phyloP scores from a whole-genome alignment of 1,139 yeast genomes.

The Lodderomyces oxycetoniae region DNA sequence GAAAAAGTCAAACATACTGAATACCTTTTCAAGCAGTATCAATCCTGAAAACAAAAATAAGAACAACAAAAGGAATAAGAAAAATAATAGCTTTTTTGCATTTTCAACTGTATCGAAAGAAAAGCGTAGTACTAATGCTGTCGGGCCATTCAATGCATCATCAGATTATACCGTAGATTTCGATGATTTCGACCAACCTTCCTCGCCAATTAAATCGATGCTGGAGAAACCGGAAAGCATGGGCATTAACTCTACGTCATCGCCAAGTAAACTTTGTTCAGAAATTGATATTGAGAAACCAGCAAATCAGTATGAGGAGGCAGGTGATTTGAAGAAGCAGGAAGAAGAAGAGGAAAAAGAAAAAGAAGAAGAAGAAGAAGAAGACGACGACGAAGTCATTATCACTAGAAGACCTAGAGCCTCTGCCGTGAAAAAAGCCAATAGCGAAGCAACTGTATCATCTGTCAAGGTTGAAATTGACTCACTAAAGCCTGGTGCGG shows the following conservation, averaged over 20 bases:
- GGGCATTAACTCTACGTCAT: not conserved
- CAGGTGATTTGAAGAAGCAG: slow-evolving; percentile 14
- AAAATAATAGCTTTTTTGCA: slow-evolving; percentile 19
- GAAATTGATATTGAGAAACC: slow-evolving; percentile 3
- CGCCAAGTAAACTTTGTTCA: not conserved
- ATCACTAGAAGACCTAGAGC: slow-evolving; percentile 44
- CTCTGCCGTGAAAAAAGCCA: slow-evolving; percentile 20
- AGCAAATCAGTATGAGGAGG: slow-evolving; percentile 14
- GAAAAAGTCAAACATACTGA: slow-evolving; percentile 11
- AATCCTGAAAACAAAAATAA: slow-evolving; percentile 15
- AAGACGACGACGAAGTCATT: slow-evolving; percentile 54
- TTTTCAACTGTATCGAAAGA: slow-evolving; percentile 25
- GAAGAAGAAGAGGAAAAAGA: no score
- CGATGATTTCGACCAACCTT: slow-evolving; percentile 22
- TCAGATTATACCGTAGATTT: slow-evolving; percentile 19
- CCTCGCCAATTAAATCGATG: slow-evolving; percentile 23
- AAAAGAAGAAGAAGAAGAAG: no score
- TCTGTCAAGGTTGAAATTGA: no score
- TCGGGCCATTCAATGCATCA: slow-evolving; percentile 14
- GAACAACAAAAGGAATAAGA: slow-evolving; percentile 15
- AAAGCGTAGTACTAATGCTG: slow-evolving; percentile 14
- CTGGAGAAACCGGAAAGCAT: not conserved
- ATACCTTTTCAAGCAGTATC: slow-evolving; percentile 9
- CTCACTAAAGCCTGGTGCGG: no score
- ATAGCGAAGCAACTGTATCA: slow-evolving; percentile 20